Evolutionary conservation across 805 yeast species (phyloP).

Genomic region (Schwanniomyces yamadae): DNA sequence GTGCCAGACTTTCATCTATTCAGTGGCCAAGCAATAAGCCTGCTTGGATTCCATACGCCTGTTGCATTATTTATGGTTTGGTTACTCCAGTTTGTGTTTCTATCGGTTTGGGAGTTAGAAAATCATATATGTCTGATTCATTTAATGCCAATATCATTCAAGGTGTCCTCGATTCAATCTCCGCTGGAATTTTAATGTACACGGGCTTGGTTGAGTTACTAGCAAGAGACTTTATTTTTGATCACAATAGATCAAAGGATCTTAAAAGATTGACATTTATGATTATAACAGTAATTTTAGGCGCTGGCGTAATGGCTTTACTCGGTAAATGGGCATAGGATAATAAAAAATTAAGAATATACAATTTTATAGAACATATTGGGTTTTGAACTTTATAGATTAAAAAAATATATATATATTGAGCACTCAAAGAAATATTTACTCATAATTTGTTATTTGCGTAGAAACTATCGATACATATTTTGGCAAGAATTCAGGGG

Average conservation of each 20-base stretch:
- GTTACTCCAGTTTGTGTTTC: constrained; percentile 76
- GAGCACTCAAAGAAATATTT: too few relatives aligned
- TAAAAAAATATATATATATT: too few relatives aligned
- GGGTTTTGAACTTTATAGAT: too few relatives aligned
- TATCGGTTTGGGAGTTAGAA: constrained; percentile 74
- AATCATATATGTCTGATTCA: constrained; percentile 58
- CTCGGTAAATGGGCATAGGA: constrained; percentile 69
- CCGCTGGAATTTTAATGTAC: constrained; percentile 76
- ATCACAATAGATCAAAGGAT: constrained; percentile 57
- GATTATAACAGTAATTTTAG: constrained; percentile 53
- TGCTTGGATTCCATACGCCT: constrained; percentile 56
- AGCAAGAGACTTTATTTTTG: constrained; percentile 71
- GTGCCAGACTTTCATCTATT: constrained; percentile 55
- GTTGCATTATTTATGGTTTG: constrained; percentile 50
- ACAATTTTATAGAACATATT: too few relatives aligned
- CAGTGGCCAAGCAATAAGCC: constrained; percentile 32
- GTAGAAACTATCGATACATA: too few relatives aligned
- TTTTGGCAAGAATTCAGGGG: too few relatives aligned
- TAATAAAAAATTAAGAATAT: too few relatives aligned
- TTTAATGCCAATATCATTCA: constrained; percentile 60
- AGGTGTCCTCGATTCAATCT: constrained; percentile 72
- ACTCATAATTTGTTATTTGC: too few relatives aligned
- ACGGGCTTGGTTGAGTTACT: constrained; percentile 76
- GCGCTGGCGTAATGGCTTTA: constrained; percentile 74
- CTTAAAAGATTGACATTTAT: constrained; percentile 51